Evolutionary conservation across 2,329 filamentous ascomycete species (phyloP), one percentile per base, ranked within the genome.

Genomic region (Colletotrichum graminicola): DNA sequence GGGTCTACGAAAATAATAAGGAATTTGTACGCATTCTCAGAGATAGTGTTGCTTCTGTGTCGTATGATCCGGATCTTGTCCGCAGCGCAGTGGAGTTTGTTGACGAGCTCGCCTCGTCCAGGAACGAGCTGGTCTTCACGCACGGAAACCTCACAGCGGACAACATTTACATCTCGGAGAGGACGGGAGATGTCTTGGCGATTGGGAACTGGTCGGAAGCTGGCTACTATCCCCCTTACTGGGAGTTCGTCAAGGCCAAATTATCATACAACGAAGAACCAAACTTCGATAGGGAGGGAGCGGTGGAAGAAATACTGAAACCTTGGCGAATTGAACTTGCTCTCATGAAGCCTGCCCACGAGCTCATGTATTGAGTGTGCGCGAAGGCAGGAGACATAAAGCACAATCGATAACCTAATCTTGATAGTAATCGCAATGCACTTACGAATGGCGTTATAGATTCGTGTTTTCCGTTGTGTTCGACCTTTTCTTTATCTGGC

Each of bases 201-300:
- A 59, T 75, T n/a, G 54, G 62, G 12, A 60, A 73, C 34, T 72
- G 59, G 67, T 66, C 61, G 3, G 63, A 74, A 34, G 36, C 65
- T 18, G 70, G 73, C 14, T 72, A 66, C 45, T 72, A 67, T 6
- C 73, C 74, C 3, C 36, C 47, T 5, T 73, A 67, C 54, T 74
- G 65, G 70, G 73, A 74, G 52, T 74, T 72, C 14, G 26, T 43
- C 67, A 74, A 75, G 51, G 59, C 70, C 1, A 60, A 57, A 8
- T 43, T 73, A 3, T 45, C 54, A 5, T 45, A 67, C 10, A 70
- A 64, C n/a, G 43, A 59, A 5, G 66, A 70, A 34, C 32, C 39
- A 4, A 23, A 18, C 16, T 72, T 74, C 29, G 54, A 72, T 11
- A 47, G 56, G 5, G 66, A 66, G 12, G 60, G 57, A 8, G 21